Conservation (phyloP, 768 basidiomycete species). For the Panus rudis region DNA sequence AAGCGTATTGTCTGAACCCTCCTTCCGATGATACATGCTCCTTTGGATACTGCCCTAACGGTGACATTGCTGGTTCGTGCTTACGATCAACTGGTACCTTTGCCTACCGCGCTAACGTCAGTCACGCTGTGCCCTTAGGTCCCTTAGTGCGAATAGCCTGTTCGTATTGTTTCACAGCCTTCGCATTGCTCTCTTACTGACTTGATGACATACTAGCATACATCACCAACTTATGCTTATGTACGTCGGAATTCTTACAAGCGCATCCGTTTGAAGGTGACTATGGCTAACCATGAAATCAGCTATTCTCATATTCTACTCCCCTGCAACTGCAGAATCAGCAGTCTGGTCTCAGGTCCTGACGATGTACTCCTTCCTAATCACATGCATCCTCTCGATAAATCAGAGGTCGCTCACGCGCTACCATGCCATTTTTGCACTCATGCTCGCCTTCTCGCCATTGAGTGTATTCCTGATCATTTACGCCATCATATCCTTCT, state of each 20-base stretch:
- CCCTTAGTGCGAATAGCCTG: not conserved
- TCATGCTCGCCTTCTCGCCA: not conserved
- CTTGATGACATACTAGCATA: not conserved
- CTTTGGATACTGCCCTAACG: slow-evolving; percentile 3
- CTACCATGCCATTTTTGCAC: not conserved
- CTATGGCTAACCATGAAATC: not conserved
- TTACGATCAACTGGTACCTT: not conserved
- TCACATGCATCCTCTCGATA: not conserved
- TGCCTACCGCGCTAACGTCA: not conserved
- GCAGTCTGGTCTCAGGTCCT: slow-evolving; percentile 3
- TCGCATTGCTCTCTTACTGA: not conserved
- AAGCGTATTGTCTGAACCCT: slow-evolving; percentile 3
- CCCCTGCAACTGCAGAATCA: not conserved
- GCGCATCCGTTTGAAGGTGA: not conserved
- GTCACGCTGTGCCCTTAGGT: not conserved
- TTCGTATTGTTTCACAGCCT: not conserved
- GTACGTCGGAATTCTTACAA: not conserved
- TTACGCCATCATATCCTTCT: slow-evolving; percentile 2
- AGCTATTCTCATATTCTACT: slow-evolving; percentile 5
- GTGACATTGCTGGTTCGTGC: slow-evolving; percentile 3
- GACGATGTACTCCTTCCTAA: slow-evolving; percentile 2
- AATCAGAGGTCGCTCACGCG: not conserved
- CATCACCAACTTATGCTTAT: slow-evolving; percentile 1
- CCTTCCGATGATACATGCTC: slow-evolving; percentile 1
- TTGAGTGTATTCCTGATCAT: not conserved